phyloP scores from a whole-genome alignment of 148 eudicot genomes.

The Vaccinium myrtillus region DNA sequence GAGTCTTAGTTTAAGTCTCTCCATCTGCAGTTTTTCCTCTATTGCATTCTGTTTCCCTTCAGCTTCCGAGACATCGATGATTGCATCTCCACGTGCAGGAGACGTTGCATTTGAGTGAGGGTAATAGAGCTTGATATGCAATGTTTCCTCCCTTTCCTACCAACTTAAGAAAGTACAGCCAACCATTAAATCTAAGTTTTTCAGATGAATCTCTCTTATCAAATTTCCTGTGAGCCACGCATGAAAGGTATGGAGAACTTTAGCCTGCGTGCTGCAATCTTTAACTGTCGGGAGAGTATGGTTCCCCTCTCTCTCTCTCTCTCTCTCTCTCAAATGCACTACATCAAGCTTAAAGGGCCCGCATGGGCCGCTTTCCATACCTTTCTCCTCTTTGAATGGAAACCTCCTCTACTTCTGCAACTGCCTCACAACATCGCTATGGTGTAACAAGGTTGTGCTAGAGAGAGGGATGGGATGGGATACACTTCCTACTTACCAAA shows the following conservation, averaged over 20 bases:
- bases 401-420: neutral
- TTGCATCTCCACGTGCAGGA: neutral
- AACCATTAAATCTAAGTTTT: neutral
- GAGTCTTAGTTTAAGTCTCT: neutral
- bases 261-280: neutral
- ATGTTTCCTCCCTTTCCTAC: neutral
- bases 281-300: neutral
- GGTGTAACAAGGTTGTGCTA: no score
- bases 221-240: neutral
- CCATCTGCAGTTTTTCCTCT: slow-evolving; percentile 5
- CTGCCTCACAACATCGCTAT: neutral
- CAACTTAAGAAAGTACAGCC: neutral
- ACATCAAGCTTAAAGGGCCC: neutral
- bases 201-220: neutral
- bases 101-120: neutral
- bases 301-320: slow-evolving; percentile 1
- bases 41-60: neutral
- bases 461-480: neutral
- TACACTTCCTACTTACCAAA: no score
- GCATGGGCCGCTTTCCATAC: neutral
- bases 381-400: neutral
- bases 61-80: neutral
- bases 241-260: neutral
- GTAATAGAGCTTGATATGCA: neutral
- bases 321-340: neutral